These are phyloP conservation scores for Hanseniaspora clermontiae DNA, from an alignment of 805 yeast genomes.

Conservation along the genomic window DNA sequence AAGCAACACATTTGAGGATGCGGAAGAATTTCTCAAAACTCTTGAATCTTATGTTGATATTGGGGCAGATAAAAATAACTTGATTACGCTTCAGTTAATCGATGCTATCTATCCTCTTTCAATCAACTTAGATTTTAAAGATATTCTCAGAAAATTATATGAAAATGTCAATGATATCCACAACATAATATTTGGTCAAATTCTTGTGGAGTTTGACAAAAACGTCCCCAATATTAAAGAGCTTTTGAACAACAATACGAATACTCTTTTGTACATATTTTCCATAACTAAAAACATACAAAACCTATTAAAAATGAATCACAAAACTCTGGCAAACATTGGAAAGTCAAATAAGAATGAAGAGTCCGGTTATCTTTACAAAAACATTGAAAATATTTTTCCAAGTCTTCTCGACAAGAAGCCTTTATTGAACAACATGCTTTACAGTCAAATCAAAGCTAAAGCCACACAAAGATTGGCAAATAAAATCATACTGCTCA, in stretches of 20 bases:
- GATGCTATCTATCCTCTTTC: background rate
- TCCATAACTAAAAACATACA: background rate
- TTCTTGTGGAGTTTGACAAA: background rate
- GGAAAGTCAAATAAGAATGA: constrained; percentile 1
- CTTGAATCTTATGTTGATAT: background rate
- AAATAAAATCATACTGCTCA: constrained; percentile 69
- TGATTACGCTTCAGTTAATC: background rate
- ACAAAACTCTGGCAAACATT: background rate
- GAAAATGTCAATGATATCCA: background rate
- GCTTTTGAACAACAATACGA: background rate
- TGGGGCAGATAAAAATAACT: background rate
- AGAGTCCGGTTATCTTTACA: background rate
- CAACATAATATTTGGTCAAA: background rate
- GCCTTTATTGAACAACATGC: background rate
- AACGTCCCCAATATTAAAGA: background rate
- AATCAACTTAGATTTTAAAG: background rate
- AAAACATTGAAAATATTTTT: background rate
- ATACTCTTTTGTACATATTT: background rate
- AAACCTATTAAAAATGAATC: constrained; percentile 5
- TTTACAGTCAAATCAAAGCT: constrained; percentile 20
- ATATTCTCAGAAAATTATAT: background rate
- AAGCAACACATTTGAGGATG: background rate
- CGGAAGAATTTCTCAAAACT: background rate
- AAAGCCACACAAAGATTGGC: constrained; percentile 69
- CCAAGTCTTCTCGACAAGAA: background rate